Evolutionary conservation across 306 rosid species (phyloP).

Genomic region (Cicer arietinum): DNA sequence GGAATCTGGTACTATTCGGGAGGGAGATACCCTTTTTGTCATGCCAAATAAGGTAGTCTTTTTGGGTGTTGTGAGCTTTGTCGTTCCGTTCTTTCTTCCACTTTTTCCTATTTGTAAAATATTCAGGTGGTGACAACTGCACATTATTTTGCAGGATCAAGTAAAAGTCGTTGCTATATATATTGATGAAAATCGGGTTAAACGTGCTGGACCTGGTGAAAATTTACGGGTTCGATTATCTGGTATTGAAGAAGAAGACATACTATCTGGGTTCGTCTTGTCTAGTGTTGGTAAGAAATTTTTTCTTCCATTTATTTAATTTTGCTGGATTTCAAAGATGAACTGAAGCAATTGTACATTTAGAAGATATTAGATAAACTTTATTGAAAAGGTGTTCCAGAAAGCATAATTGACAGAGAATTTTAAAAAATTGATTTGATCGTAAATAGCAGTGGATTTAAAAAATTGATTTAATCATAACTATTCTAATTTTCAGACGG

Average conservation of each 20-base stretch:
- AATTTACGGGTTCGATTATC: conserved; percentile 86
- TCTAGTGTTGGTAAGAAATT: conserved; percentile 74
- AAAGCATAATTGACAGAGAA: background rate
- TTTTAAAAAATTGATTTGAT: conserved; percentile 13
- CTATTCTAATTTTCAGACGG: background rate
- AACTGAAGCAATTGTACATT: background rate
- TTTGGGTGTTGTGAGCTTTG: conserved; percentile 1
- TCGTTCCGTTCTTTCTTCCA: background rate
- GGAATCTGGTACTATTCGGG: conserved; percentile 82
- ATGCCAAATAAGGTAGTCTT: conserved; percentile 93
- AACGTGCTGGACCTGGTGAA: conserved; percentile 97
- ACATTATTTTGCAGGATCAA: conserved; percentile 59
- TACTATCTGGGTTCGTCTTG: conserved; percentile 77
- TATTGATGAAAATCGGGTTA: conserved; percentile 76
- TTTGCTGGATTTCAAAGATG: conserved; percentile 26
- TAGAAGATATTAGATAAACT: background rate
- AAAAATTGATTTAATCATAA: conserved; percentile 8
- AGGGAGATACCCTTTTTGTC: conserved; percentile 80
- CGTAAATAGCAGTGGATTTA: background rate
- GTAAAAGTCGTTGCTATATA: conserved; percentile 76
- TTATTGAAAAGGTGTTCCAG: background rate
- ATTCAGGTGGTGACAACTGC: conserved; percentile 36
- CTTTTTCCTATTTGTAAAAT: background rate
- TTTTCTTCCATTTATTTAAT: background rate
- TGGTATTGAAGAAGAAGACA: conserved; percentile 88